phyloP scores from a whole-genome alignment of 768 basidiomycete genomes.

The Postia placenta region DNA sequence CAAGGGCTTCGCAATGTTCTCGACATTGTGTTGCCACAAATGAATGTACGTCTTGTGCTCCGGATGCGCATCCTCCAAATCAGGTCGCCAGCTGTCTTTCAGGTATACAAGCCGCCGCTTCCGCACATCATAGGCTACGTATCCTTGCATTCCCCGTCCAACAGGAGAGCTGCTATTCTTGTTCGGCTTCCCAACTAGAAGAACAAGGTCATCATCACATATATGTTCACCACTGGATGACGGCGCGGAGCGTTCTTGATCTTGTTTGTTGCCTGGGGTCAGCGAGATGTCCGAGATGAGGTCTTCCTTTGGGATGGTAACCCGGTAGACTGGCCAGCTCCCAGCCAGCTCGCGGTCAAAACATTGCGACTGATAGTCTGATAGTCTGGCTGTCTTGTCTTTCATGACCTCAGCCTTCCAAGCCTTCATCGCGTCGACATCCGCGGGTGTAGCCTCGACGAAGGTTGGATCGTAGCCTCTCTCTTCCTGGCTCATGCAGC shows the following conservation, averaged over 20 bases:
- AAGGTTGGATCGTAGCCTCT: conserved; percentile 6
- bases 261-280: not conserved
- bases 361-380: not conserved
- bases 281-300: not conserved
- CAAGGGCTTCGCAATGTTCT: not conserved
- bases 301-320: not conserved
- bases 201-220: not conserved
- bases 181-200: conserved; percentile 4
- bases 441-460: not conserved
- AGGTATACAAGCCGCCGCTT: conserved; percentile 5
- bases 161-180: conserved; percentile 1
- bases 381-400: not conserved
- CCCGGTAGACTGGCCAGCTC: conserved; percentile 1
- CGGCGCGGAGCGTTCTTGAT: too few species aligned
- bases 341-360: not conserved
- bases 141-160: conserved; percentile 8
- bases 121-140: conserved; percentile 7
- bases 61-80: too few species aligned
- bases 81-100: conserved; percentile 14
- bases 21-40: not conserved
- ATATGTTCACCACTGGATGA: too few species aligned
- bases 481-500: not conserved
- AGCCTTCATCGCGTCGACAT: not conserved
- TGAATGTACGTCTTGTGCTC: conserved; percentile 4
- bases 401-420: too few species aligned